A percentile compares a stretch with the other conserved stretches of the same genome.
These are phyloP conservation scores for Candida sojae DNA, from an alignment of 1,139 yeast genomes.

Conservation along the genomic window DNA sequence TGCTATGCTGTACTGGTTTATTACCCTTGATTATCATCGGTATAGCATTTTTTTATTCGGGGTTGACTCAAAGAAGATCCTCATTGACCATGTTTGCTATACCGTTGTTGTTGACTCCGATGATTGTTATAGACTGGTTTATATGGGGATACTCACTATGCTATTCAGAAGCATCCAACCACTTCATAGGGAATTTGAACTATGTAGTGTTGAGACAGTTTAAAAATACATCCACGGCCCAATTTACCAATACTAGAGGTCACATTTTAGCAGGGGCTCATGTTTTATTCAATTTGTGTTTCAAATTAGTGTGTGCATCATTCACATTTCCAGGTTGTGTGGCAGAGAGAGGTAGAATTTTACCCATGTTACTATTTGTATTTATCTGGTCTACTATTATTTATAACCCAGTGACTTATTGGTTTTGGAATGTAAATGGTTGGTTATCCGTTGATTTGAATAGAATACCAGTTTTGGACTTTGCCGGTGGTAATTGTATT, in stretches of 20 bases:
- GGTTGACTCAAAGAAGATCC: constrained; percentile 57
- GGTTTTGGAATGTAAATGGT: constrained; percentile 66
- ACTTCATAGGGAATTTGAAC: constrained; percentile 49
- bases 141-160: constrained; percentile 61
- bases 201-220: constrained; percentile 45
- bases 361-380: constrained; percentile 56
- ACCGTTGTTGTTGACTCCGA: constrained; percentile 44
- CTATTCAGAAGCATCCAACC: constrained; percentile 41
- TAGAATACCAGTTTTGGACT: constrained; percentile 54
- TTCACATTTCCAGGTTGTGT: constrained; percentile 59
- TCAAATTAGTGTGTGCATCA: constrained; percentile 54
- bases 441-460: constrained; percentile 50
- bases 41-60: constrained; percentile 56
- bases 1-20: constrained; percentile 37
- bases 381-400: constrained; percentile 56
- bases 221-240: constrained; percentile 21
- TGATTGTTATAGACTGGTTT: constrained; percentile 55
- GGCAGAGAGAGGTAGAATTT: constrained; percentile 57
- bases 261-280: constrained; percentile 42
- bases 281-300: constrained; percentile 51
- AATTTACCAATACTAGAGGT: constrained; percentile 39
- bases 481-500: constrained; percentile 68
- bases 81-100: constrained; percentile 56
- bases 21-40: constrained; percentile 42
- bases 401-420: constrained; percentile 65